phyloP scores from a whole-genome alignment of 306 rosid species.

The Prunus armeniaca region DNA sequence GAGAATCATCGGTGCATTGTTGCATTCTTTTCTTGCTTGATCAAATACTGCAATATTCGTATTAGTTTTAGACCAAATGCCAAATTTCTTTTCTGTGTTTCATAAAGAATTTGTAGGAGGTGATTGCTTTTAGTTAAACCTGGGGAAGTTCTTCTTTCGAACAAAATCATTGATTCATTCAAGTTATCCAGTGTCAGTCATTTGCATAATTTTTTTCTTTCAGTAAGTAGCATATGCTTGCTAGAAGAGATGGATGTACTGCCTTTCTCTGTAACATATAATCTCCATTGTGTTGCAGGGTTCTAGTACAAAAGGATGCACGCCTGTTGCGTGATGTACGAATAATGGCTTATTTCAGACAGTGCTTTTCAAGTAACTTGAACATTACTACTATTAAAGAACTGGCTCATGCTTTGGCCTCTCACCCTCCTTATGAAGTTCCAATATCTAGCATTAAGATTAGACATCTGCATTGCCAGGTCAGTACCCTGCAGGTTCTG shows the following conservation, averaged over 20 bases:
- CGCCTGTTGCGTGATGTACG: slow-evolving; percentile 60
- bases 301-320: slow-evolving; percentile 72
- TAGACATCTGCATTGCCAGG: slow-evolving; percentile 76
- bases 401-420: slow-evolving; percentile 80
- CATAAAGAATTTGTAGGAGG: not conserved
- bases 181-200: not conserved
- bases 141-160: not conserved
- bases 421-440: slow-evolving; percentile 85
- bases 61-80: not conserved
- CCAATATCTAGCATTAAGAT: slow-evolving; percentile 74
- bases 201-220: not conserved
- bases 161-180: not conserved
- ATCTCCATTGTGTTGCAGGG: slow-evolving; percentile 34
- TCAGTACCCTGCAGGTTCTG: slow-evolving; percentile 24
- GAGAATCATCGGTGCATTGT: not conserved
- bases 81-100: not conserved
- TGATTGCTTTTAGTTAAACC: not conserved
- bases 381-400: slow-evolving; percentile 73
- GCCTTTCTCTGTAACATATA: slow-evolving; percentile 3
- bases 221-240: slow-evolving; percentile 1
- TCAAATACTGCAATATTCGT: not conserved
- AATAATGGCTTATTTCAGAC: slow-evolving; percentile 85
- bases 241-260: not conserved
- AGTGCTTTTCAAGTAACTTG: slow-evolving; percentile 59
- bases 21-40: not conserved